Base-by-base conservation (phyloP, 228 moss, liverwort and hornwort species). In the Sphagnum magellanicum region DNA sequence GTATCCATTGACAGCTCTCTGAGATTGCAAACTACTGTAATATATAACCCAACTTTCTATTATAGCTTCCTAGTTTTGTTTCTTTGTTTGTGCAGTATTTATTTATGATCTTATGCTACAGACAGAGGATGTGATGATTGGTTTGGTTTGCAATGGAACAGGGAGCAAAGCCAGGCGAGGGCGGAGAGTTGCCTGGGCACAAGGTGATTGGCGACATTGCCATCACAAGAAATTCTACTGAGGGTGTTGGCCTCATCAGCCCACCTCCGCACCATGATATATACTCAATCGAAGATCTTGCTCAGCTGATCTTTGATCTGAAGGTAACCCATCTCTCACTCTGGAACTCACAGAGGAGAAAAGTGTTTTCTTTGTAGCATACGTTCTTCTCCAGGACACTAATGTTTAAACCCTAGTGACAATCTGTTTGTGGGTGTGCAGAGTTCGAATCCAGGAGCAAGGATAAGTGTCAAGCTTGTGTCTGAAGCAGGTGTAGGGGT, bases 261-360 rank as follows among this genome's bases (percentile, higher is more conserved):
- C 95, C 95, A 57, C 95, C 95, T 66, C 95, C 95, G 6, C 95
- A 95, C 71, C 95, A 95, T 67, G 95, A 92, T 60, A 95, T 95
- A 50, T 95, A 95, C 70, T 92, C 92, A n/a, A 95, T 92, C 46
- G 95, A 95, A 73, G 95, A 95, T 74, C 89, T 95, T 65, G 92
- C 92, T 8, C 95, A 95, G 49, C 81, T 95, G 5, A 95, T 95
- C 71, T 95, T 80, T 70, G 92, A 95, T 69, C 80, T 95, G 50
- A 87, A 87, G 81, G 84, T 84, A 68, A 14, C 50, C 64, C 55
- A 10, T 32, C 49, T 14, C 10, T 50, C 10, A 58, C 58, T 47
- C 16, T 64, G 64, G 15, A 11, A 32, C 32, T 32, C 32, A 32
- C 2, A 32, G 74, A 81, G 77, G 80, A 76, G 48, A 46, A 0